Evolutionary conservation across 2,329 filamentous ascomycete genomes (phyloP).

Genomic region (Dactylellina cionopaga): DNA sequence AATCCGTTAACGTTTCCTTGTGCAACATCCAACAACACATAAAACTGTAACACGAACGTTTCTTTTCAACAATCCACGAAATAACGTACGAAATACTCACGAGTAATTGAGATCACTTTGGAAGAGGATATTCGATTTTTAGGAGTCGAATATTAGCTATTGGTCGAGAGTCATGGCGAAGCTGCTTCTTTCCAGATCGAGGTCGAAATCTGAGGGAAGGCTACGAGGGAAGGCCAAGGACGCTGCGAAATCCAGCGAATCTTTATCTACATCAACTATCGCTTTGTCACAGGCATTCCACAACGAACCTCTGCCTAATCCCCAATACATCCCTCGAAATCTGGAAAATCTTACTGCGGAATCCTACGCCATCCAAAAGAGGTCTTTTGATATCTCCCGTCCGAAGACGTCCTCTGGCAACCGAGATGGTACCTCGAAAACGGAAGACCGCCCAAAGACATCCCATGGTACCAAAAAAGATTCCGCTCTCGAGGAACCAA

Average conservation of each 20-base stretch:
- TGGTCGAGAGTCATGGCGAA: conserved; percentile 30
- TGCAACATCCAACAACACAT: conserved; percentile 9
- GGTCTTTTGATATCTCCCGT: conserved; percentile 35
- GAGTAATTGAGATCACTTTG: conserved; percentile 54
- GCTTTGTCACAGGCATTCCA: conserved; percentile 21
- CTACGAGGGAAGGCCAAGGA: conserved; percentile 35
- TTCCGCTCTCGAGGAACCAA: conserved; percentile 33
- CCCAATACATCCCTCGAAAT: conserved; percentile 22
- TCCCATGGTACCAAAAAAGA: conserved; percentile 41
- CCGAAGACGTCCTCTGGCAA: conserved; percentile 35
- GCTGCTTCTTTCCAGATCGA: conserved; percentile 40
- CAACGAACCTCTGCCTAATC: conserved; percentile 28
- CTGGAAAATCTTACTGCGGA: conserved; percentile 20
- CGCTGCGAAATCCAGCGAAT: conserved; percentile 34
- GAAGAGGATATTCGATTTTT: background rate
- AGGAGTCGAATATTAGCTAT: background rate
- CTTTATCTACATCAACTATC: conserved; percentile 5
- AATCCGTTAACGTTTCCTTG: too few relatives aligned
- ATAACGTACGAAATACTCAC: background rate
- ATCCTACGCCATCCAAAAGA: conserved; percentile 20
- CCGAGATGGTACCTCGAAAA: background rate
- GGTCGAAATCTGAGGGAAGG: conserved; percentile 44
- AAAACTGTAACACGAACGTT: conserved; percentile 15
- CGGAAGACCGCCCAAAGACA: conserved; percentile 42
- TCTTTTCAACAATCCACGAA: background rate